Base-by-base conservation (phyloP, 2,329 filamentous ascomycete species). In the Acephala macrosclerotiorum region DNA sequence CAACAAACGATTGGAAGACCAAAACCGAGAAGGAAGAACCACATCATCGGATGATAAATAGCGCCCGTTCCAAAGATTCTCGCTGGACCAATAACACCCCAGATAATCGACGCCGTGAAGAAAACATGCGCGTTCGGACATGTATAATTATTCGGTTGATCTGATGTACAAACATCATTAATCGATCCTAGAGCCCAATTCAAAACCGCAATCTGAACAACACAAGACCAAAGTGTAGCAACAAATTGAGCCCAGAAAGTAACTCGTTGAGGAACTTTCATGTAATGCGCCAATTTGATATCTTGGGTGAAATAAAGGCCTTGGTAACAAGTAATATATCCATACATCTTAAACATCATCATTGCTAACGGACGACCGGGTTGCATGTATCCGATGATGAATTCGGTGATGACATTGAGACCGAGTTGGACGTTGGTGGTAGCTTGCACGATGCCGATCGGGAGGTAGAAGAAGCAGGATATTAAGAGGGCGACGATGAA, bases 321-420 rank as follows among this genome's bases (percentile, higher is more conserved):
- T 68, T 84, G 82, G 64, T 76, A 80, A 58, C 79, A 78, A 56
- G 80, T 77, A 74, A 84, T 83, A 71, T 83, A 83, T 33, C 77
- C 88, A 25, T 90, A 92, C 68, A 89, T 91, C 78, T 92, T 92
- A 80, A 92, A 92, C 81, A 92, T 84, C 89, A 93, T 93, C 86
- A 92, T 90, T 45, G 89, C 89, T 66, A 93, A 81, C 1, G 90
- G 90, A 4, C 84, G 84, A 14, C 91, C 91, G 14, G 73, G 73
- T 74, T 77, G 67, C 78, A 79, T 83, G 71, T 84, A 84, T 8
- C 83, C 83, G 56, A 80, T 77, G 20, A 84, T 79, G 71, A 83
- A 80, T 68, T 84, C 81, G 3, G 82, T 82, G 40, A 84, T 76
- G 61, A 84, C 80, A 67, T 84, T 84, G 1, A 84, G 75, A 16